A percentile compares a stretch with the other conserved stretches of the same genome.
Evolutionary conservation across 2,329 filamentous ascomycete species (phyloP).

Genomic region (Alternaria panax): DNA sequence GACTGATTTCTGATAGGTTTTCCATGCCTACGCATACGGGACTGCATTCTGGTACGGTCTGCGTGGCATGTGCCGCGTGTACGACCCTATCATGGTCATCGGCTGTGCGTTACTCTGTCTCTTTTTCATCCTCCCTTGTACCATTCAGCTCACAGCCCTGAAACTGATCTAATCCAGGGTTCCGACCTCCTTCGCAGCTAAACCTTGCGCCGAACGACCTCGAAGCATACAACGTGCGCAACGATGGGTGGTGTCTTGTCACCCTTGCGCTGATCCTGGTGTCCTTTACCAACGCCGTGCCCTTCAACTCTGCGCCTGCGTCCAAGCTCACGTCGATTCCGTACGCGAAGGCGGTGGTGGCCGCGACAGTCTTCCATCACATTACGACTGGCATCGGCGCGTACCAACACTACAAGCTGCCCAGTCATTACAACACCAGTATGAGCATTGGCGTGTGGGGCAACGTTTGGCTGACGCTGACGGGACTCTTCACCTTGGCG

Average conservation of each 20-base stretch:
- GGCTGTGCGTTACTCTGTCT: constrained; percentile 20
- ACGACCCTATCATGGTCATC: constrained; percentile 35
- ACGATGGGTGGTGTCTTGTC: constrained; percentile 37
- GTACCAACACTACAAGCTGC: constrained; percentile 36
- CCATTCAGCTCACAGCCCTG: background rate
- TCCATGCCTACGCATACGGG: constrained; percentile 36
- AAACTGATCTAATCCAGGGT: constrained; percentile 23
- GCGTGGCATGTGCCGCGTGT: constrained; percentile 33
- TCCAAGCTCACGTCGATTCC: constrained; percentile 11
- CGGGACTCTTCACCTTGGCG: constrained; percentile 24
- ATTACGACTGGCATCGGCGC: constrained; percentile 32
- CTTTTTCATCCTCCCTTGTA: background rate
- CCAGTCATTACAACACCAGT: constrained; percentile 33
- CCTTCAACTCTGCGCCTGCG: constrained; percentile 15
- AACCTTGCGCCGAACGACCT: constrained; percentile 33
- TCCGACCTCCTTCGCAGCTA: constrained; percentile 34
- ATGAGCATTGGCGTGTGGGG: constrained; percentile 38
- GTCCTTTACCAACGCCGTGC: constrained; percentile 32
- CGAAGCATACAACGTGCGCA: constrained; percentile 35
- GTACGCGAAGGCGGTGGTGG: constrained; percentile 31
- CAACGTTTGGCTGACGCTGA: constrained; percentile 33
- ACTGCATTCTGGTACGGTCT: constrained; percentile 39
- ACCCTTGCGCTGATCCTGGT: constrained; percentile 34
- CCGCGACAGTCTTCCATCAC: constrained; percentile 35
- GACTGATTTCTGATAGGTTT: constrained; percentile 18